Evolutionary conservation across 179 eudicot genomes (phyloP), one percentile per base, ranked within the genome.

Genomic region (Beta lomatogona): DNA sequence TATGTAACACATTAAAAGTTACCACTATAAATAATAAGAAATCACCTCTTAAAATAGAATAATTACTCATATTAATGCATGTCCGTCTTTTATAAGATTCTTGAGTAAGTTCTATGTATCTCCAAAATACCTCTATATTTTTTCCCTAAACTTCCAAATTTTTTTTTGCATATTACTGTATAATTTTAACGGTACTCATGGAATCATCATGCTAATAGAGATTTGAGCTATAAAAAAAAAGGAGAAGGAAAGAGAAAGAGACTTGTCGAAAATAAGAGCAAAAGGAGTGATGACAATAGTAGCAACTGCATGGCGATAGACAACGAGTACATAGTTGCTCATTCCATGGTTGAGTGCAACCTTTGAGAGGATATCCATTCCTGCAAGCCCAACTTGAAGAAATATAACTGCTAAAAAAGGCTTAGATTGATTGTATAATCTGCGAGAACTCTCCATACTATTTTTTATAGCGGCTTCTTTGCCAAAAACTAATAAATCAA

Each of bases 291-390:
- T 87, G 9, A 88, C 82, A 25, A 88, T 46, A 16, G 91, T 85
- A 66, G 98, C 97, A 60, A 90, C 86, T 5, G 82, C 87, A 78
- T 93, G 95, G 19, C 97, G 89, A 25, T 92, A 95, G 2, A 92
- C 98, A 59, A 92, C 97, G 16, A 93, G 86, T 9, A 93, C 90
- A 3, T 86, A 95, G 85, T 91, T 93, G 87, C 90, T 95, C 94
- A 91, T 92, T 7, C 97, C 97, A 28, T 82, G 82, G 84, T 92
- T 89, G 53, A 95, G 90, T 66, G 93, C 92, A 66, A 83, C 85
- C 82, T 93, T 93, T 9, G 94, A 89, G 44, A 93, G 86, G 36
- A 95, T 88, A 46, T 78, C 84, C 83, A 91, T 80, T 25, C 97
- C 97, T 7, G 97, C 90, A 53, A 77, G 82, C 2, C 93, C 97